Percentiles rank a stretch among this genome's conserved stretches.
Conservation (phyloP, 495 filamentous ascomycete genomes). For the Aspergillus panamensis region DNA sequence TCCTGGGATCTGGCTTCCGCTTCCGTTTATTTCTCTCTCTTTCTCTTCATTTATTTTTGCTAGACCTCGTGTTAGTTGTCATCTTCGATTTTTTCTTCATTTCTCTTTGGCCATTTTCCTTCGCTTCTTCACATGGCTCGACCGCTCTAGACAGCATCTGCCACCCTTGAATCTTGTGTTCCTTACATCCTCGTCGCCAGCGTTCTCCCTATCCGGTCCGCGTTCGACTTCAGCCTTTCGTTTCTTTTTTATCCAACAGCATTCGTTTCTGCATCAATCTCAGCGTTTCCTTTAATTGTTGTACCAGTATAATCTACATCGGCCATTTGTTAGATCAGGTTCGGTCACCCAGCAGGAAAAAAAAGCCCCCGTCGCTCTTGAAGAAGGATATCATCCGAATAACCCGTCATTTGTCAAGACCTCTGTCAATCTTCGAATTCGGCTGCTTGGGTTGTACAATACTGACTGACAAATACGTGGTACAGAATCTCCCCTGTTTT, state of each 20-base stretch:
- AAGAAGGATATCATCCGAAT: constrained; percentile 26
- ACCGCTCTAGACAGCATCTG: constrained; percentile 31
- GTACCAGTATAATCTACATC: constrained; percentile 40
- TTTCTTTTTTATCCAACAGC: constrained; percentile 32
- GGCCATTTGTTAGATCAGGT: constrained; percentile 41
- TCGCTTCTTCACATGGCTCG: constrained; percentile 38
- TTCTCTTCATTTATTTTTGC: constrained; percentile 18
- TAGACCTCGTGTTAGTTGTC: constrained; percentile 19
- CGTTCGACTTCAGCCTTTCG: constrained; percentile 35
- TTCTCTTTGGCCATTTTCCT: constrained; percentile 6
- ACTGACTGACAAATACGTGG: constrained; percentile 24
- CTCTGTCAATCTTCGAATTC: constrained; percentile 19
- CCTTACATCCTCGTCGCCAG: constrained; percentile 23
- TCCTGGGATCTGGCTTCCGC: constrained; percentile 27
- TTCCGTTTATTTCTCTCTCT: constrained; percentile 22
- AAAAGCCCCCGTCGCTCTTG: constrained; percentile 15
- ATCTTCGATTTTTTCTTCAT: constrained; percentile 14
- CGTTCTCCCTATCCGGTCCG: constrained; percentile 22
- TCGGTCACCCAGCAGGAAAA: constrained; percentile 14
- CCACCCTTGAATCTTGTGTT: constrained; percentile 32
- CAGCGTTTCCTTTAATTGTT: constrained; percentile 29
- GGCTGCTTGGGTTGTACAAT: constrained; percentile 23
- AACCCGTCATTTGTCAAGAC: constrained; percentile 13
- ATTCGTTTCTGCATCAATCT: constrained; percentile 33
- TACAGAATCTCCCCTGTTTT: constrained; percentile 23